Evolutionary conservation across 2,329 filamentous ascomycete species (phyloP).

Genomic region (Botrytis galanthina): DNA sequence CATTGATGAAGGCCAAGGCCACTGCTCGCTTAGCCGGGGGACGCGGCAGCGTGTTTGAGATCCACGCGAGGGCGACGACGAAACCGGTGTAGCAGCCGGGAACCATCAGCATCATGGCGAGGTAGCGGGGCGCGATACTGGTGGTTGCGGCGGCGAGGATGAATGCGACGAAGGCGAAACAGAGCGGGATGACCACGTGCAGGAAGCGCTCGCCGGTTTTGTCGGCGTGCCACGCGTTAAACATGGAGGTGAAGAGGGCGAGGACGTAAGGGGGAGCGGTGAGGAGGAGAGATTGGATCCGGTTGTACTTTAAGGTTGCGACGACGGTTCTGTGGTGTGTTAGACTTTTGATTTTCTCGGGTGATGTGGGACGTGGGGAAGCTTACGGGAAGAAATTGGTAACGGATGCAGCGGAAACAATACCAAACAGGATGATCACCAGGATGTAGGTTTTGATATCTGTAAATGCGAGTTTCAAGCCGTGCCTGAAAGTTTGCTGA

Average conservation of each 20-base stretch:
- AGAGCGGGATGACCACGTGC: constrained; percentile 63
- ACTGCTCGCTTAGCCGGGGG: constrained; percentile 63
- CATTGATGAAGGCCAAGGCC: constrained; percentile 74
- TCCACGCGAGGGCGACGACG: constrained; percentile 70
- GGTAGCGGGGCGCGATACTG: constrained; percentile 59
- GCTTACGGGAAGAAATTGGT: constrained; percentile 63
- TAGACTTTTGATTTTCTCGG: constrained; percentile 28
- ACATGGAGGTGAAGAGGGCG: constrained; percentile 58
- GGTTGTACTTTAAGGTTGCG: constrained; percentile 60
- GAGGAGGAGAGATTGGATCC: constrained; percentile 59
- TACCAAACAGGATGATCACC: constrained; percentile 49
- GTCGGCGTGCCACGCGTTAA: constrained; percentile 70
- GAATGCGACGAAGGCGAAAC: constrained; percentile 61
- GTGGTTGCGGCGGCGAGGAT: constrained; percentile 66
- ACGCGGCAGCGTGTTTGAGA: constrained; percentile 70
- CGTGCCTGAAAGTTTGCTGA: constrained; percentile 39
- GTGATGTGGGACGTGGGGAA: constrained; percentile 38
- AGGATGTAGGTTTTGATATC: constrained; percentile 50
- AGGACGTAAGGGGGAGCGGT: constrained; percentile 66
- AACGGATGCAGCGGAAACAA: constrained; percentile 56
- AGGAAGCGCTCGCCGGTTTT: constrained; percentile 68
- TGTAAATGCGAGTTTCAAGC: constrained; percentile 49
- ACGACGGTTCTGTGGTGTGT: constrained; percentile 57
- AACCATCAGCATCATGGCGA: constrained; percentile 71
- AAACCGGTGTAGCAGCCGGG: constrained; percentile 63